Base-by-base conservation (phyloP, 495 filamentous ascomycete species). In the Daldinia vernicosa region DNA sequence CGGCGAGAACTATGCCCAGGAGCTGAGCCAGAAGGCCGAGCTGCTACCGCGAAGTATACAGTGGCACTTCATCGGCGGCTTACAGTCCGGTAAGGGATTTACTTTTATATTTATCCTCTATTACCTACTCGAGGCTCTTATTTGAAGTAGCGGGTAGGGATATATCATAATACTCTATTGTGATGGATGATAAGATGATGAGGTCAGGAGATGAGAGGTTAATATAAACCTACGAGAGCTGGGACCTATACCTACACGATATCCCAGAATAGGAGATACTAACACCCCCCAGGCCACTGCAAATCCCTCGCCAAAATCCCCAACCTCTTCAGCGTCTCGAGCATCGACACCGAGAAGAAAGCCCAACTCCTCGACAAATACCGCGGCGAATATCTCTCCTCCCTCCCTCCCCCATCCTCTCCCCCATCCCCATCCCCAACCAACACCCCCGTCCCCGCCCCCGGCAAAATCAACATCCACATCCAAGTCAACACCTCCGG, bases 1-100 rank as follows among this genome's bases (percentile, higher is more conserved):
- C 79, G 95, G 95, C 69, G 95, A 99, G 81, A 99, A 99, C 82
- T 99, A 99, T 84, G 85, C 92, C 14, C 94, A 98, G 81, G 95
- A 99, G 77, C 89, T 99, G 45, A 82, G 87, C 55, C 89, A 95
- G 78, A 99, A 99, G 81, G 91, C 94, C 11, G 83, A 86, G 9
- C 74, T 93, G 19, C 87, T 98, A 5, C 95, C 95, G 0, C 73
- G 77, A n/a, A 85, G 82, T 19, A 91, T 99, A 61, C 84, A 86
- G 60, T 99, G 95, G 95, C 95, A 99, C 76, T 97, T 98, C 78
- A 98, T 98, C 79, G 95, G 95, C 58, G 92, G 89, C 0, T 80
- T 99, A 40, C 94, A 98, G 78, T 90, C 81, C 1, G 81, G 85
- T 86, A 81, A 68, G 32, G 3, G 0, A 33, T 3, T 33, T 2